A percentile compares a stretch with the other conserved stretches of the same genome.
These are phyloP conservation scores for Colletotrichum sp. DNA, from an alignment of 2,329 filamentous ascomycete species.

Conservation along the genomic window DNA sequence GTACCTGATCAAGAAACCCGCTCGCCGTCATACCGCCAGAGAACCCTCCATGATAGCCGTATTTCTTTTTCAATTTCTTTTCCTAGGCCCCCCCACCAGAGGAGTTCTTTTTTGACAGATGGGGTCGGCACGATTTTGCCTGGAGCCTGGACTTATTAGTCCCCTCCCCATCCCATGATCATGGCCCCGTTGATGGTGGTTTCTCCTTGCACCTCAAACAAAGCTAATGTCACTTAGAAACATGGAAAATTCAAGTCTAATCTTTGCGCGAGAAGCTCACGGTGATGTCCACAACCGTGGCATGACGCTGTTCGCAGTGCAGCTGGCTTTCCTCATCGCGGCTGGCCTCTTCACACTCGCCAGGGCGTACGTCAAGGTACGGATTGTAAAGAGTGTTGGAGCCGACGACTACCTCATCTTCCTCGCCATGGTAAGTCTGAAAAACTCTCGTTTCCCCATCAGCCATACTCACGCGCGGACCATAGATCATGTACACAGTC, in stretches of 20 bases:
- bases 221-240: not conserved
- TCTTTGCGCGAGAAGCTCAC: not conserved
- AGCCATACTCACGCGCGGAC: not conserved
- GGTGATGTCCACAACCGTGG: conserved; percentile 1
- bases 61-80: not conserved
- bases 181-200: not conserved
- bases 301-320: conserved; percentile 23
- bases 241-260: not conserved
- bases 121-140: not conserved
- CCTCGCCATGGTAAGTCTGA: conserved; percentile 42
- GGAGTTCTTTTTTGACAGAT: not conserved
- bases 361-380: conserved; percentile 48
- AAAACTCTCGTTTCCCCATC: too few species aligned
- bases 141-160: not conserved
- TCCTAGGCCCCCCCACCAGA: not conserved
- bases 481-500: conserved; percentile 36
- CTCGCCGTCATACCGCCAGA: not conserved
- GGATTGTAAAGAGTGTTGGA: conserved; percentile 44
- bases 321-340: conserved; percentile 32
- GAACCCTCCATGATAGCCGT: not conserved
- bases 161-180: not conserved
- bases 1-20: not conserved
- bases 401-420: conserved; percentile 54
- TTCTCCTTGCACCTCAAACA: not conserved
- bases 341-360: conserved; percentile 42